Percentiles rank a stretch among this genome's conserved stretches.
Evolutionary conservation across 768 basidiomycete species (phyloP).

Genomic region (Dendrothele bispora): DNA sequence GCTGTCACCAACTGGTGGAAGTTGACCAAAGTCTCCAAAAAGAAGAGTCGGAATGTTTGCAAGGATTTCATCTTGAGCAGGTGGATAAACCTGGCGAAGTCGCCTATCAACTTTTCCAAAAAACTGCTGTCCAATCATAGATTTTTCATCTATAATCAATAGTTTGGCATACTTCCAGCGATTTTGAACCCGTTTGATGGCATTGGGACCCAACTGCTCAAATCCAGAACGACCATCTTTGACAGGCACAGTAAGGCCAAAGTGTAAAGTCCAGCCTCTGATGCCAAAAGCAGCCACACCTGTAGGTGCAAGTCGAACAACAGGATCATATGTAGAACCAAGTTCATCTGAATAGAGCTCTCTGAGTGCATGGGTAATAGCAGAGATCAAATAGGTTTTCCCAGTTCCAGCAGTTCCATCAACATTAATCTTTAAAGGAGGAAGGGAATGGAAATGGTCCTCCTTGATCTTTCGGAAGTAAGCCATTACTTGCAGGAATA

Average conservation of each 20-base stretch:
- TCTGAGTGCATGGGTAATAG: conserved; percentile 17
- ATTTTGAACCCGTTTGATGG: conserved; percentile 12
- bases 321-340: conserved; percentile 18
- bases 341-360: conserved; percentile 10
- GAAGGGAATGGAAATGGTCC: no score
- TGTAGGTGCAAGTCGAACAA: conserved; percentile 14
- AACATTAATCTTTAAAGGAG: no score
- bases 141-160: conserved; percentile 23
- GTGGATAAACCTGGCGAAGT: conserved; percentile 13
- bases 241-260: conserved; percentile 14
- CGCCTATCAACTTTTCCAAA: conserved; percentile 18
- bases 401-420: conserved; percentile 29
- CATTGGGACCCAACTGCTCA: conserved; percentile 7
- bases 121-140: conserved; percentile 29
- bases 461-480: no score
- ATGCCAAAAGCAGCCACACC: conserved; percentile 26
- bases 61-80: conserved; percentile 8
- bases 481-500: no score
- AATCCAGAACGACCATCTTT: conserved; percentile 9
- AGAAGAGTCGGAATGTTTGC: conserved; percentile 19
- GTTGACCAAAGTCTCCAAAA: conserved; percentile 28
- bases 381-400: conserved; percentile 25
- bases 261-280: conserved; percentile 20
- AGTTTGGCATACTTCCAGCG: conserved; percentile 16
- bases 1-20: conserved; percentile 25